Conservation (phyloP, 148 eudicot species). For the Dianthus caryophyllus region DNA sequence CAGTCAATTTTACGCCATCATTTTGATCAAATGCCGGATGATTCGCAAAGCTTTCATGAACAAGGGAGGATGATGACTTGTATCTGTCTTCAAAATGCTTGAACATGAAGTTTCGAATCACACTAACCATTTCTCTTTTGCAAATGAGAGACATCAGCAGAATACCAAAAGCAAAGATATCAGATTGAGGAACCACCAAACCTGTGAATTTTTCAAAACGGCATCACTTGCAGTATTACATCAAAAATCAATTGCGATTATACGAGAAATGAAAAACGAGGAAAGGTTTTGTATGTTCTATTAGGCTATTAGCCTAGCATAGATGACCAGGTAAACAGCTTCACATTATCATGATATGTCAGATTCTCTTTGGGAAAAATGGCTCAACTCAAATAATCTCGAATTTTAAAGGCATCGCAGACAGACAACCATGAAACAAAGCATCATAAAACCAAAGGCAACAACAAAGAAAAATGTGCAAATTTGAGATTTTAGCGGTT, state of each 20-base stretch:
- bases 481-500: too few relatives aligned
- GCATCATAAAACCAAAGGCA: too few relatives aligned
- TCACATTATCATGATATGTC: too few relatives aligned
- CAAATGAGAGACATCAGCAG: conserved; percentile 8
- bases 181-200: not conserved
- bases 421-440: too few relatives aligned
- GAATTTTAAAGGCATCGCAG: too few relatives aligned
- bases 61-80: not conserved
- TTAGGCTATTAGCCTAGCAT: too few relatives aligned
- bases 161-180: conserved; percentile 9
- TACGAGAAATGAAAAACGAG: not conserved
- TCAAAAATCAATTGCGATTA: not conserved
- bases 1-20: not conserved
- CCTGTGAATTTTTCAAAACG: not conserved
- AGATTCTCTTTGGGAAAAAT: too few relatives aligned
- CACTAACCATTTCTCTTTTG: not conserved
- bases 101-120: not conserved
- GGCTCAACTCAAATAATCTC: too few relatives aligned
- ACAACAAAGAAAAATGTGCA: too few relatives aligned
- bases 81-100: not conserved
- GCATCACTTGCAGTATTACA: not conserved
- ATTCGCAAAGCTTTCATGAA: not conserved
- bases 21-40: not conserved
- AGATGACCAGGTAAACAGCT: too few relatives aligned
- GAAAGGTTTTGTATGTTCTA: too few relatives aligned